Percentiles rank a stretch among this genome's conserved stretches.
phyloP scores from a whole-genome alignment of 2,329 filamentous ascomycete genomes.

The Exophiala dermatitidis region DNA sequence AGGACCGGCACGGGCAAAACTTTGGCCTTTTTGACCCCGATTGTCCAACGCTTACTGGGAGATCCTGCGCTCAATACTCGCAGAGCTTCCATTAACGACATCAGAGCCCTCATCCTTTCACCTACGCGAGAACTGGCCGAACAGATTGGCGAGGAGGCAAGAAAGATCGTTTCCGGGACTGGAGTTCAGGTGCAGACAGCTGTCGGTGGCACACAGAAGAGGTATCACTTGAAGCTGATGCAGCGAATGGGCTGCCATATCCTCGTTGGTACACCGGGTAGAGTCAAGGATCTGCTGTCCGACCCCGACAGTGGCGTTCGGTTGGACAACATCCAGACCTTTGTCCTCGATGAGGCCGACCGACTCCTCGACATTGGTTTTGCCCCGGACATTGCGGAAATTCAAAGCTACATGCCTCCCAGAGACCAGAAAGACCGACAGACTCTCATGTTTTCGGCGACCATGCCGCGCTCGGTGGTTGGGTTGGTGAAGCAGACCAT shows the following conservation, averaged over 20 bases:
- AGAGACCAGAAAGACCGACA: constrained; percentile 58
- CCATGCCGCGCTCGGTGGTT: constrained; percentile 77
- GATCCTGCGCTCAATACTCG: constrained; percentile 30
- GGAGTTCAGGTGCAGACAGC: constrained; percentile 65
- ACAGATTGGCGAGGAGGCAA: constrained; percentile 39
- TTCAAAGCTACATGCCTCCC: constrained; percentile 46
- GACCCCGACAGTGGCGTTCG: constrained; percentile 38
- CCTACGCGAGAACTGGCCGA: constrained; percentile 45
- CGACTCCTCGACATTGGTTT: constrained; percentile 60
- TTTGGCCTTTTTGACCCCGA: constrained; percentile 43
- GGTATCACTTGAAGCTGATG: constrained; percentile 58
- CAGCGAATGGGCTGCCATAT: constrained; percentile 47
- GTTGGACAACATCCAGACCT: constrained; percentile 42
- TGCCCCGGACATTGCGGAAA: constrained; percentile 46
- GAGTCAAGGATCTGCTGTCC: constrained; percentile 43
- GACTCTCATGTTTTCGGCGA: constrained; percentile 92
- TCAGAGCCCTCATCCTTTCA: constrained; percentile 32
- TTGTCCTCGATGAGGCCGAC: constrained; percentile 56
- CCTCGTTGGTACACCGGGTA: constrained; percentile 44
- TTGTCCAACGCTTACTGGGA: constrained; percentile 41
- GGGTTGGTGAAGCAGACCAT: constrained; percentile 69
- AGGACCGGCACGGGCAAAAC: constrained; percentile 48
- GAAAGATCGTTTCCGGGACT: constrained; percentile 57
- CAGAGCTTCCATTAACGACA: constrained; percentile 16
- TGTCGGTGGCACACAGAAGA: constrained; percentile 87